Conservation (phyloP, 352 stramenopile species). For the Pythium insidiosum region DNA sequence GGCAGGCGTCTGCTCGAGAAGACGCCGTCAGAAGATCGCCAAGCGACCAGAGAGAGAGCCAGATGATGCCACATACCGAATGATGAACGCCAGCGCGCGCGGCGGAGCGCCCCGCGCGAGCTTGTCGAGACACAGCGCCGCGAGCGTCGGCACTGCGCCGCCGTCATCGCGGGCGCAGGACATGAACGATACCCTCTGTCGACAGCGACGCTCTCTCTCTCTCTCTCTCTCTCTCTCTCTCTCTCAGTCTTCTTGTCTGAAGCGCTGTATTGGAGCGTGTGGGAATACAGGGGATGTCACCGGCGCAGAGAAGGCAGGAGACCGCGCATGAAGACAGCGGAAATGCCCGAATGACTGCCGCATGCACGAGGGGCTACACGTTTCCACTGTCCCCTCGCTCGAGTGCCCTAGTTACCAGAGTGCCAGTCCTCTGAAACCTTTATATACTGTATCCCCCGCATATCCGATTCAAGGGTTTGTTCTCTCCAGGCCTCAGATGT, state of each 20-base stretch:
- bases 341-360: neutral
- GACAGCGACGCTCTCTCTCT: too few species aligned
- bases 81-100: constrained; percentile 40
- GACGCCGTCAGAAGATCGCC: constrained; percentile 1
- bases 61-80: constrained; percentile 69
- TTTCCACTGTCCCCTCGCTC: constrained; percentile 9
- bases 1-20: constrained; percentile 74
- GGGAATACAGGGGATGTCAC: too few species aligned
- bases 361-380: neutral
- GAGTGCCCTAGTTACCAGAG: constrained; percentile 8
- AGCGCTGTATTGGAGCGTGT: too few species aligned
- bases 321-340: neutral
- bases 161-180: neutral
- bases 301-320: too few species aligned
- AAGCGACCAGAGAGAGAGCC: too few species aligned
- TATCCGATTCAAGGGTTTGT: neutral
- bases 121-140: constrained; percentile 49
- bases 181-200: too few species aligned
- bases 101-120: constrained; percentile 45
- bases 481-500: too few species aligned
- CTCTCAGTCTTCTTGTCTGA: too few species aligned
- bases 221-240: too few species aligned
- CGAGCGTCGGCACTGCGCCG: constrained; percentile 31
- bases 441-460: neutral
- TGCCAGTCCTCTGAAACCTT: constrained; percentile 10